Evolutionary conservation across 2,329 filamentous ascomycete species (phyloP), one percentile per base, ranked within the genome.

Genomic region (Trichoderma gracile): DNA sequence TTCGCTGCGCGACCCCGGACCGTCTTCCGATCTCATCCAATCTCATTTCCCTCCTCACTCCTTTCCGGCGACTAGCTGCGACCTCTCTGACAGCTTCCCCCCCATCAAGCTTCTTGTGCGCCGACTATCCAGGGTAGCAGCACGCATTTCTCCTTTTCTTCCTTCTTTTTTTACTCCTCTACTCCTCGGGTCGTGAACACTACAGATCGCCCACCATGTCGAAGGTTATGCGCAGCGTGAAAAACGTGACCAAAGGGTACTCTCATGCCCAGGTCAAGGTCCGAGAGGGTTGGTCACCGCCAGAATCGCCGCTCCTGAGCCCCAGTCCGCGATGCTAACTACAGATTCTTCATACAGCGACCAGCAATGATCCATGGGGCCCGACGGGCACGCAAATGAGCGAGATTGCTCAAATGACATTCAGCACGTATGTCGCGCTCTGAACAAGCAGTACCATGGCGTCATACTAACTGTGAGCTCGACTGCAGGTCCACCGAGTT

Each of bases 171-270:
- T n/a, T 27, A 19, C 38, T 46, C n/a, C 25, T 30, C 25, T 45
- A 42, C 23, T 50, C 38, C 50, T n/a, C 19, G 46, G 49, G 8
- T 33, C 50, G 27, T 45, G n/a, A 30, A 60, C 23, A 47, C 25
- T 33, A 38, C 10, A 49, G 67, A 64, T 71, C 70, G 74, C 73
- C 76, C 77, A 76, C 57, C 75, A 99, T 99, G 95, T 97, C 94
- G 66, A 96, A 96, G 81, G 93, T 98, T 77, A 92, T 98, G 76
- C 87, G 95, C 79, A 96, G 92, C 77, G 93, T 98, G 74, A 98
- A 97, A 83, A 99, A 98, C 84, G 94, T 99, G 79, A 98, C 95
- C 78, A 99, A 98, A 82, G 95, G 95, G 72, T 99, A 99, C 77
- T 97, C 94, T 42, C 89, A 86, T 70, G 92, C 96, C 73, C 94